phyloP scores from a whole-genome alignment of 176 grass and related monocot genomes.

The Oryza glumipatula region DNA sequence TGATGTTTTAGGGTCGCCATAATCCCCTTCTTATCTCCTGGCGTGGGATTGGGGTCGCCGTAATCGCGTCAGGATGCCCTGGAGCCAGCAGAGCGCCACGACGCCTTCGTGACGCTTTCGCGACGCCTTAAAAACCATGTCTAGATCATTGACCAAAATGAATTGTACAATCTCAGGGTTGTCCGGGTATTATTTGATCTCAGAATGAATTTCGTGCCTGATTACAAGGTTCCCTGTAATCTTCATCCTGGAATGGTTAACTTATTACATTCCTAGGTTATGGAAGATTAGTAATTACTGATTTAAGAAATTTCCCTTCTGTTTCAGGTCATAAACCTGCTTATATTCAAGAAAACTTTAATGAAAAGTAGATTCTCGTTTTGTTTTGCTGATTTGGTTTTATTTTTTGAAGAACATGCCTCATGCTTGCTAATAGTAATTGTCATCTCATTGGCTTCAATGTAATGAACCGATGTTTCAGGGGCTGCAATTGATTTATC shows the following conservation, averaged over 20 bases:
- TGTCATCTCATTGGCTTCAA: slow-evolving; percentile 23
- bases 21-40: no score
- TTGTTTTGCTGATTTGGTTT: neutral
- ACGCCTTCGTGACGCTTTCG: no score
- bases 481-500: slow-evolving; percentile 88
- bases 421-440: neutral
- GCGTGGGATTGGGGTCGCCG: no score
- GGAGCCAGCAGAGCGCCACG: no score
- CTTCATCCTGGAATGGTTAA: neutral
- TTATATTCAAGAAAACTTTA: slow-evolving; percentile 13
- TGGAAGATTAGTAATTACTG: slow-evolving; percentile 3
- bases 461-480: slow-evolving; percentile 44
- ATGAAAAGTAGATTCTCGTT: neutral
- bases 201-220: neutral
- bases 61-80: no score
- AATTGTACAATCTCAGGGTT: neutral
- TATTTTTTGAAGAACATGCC: slow-evolving; percentile 13
- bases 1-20: no score
- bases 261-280: neutral
- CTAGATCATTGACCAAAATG: neutral
- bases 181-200: neutral
- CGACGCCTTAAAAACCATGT: no score
- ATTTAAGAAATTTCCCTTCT: neutral
- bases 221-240: neutral
- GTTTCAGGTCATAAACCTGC: neutral